phyloP scores from a whole-genome alignment of 163 green algal species.

The Scenedesmus sp. region DNA sequence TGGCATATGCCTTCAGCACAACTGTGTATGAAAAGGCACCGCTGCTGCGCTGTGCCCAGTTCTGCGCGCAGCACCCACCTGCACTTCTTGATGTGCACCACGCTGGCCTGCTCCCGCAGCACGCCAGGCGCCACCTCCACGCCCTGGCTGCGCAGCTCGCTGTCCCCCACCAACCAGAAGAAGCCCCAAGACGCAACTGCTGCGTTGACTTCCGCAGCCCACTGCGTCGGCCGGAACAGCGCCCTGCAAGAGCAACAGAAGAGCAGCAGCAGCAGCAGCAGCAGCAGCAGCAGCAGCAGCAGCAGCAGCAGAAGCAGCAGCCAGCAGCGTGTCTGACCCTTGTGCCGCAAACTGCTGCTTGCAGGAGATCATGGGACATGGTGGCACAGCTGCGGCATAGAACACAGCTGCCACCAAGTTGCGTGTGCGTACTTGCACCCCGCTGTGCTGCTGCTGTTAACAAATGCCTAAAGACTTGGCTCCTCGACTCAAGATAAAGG shows the following conservation, averaged over 20 bases:
- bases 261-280: background rate
- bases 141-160: constrained; percentile 65
- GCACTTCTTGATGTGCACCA: constrained; percentile 95
- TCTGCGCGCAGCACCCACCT: background rate
- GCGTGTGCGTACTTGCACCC: too few relatives aligned
- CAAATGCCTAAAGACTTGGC: too few relatives aligned
- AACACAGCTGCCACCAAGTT: too few relatives aligned
- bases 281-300: too few relatives aligned
- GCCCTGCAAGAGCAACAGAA: constrained; percentile 54
- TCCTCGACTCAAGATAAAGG: too few relatives aligned
- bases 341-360: background rate
- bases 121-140: constrained; percentile 61
- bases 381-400: too few relatives aligned
- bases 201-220: constrained; percentile 73
- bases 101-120: constrained; percentile 73
- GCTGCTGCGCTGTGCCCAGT: background rate
- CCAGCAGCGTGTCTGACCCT: background rate
- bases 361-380: background rate
- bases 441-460: background rate
- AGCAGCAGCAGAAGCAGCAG: background rate
- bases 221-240: constrained; percentile 68
- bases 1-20: too few relatives aligned
- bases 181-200: constrained; percentile 67
- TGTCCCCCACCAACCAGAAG: constrained; percentile 74
- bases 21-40: too few relatives aligned